phyloP scores from a whole-genome alignment of 768 basidiomycete species.

The Termitomyces heimii region DNA sequence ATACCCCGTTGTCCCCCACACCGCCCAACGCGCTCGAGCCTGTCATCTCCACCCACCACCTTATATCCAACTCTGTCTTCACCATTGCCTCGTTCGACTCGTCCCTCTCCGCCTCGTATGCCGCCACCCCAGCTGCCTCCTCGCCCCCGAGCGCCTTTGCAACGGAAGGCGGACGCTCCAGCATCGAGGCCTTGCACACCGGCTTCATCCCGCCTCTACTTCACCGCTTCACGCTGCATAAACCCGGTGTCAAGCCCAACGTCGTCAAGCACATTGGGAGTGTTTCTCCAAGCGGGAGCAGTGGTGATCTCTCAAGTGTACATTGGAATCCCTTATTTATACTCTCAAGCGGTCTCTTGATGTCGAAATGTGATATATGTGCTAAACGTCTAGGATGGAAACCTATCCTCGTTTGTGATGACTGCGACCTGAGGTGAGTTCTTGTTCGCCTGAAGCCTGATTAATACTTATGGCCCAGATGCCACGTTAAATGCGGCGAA shows the following conservation, averaged over 20 bases:
- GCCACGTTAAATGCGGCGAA: slow-evolving; percentile 88
- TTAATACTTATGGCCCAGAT: slow-evolving; percentile 32
- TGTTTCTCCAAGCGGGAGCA: slow-evolving; percentile 19
- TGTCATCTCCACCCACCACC: slow-evolving; percentile 22
- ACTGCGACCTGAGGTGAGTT: slow-evolving; percentile 70
- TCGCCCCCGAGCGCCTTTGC: slow-evolving; percentile 52
- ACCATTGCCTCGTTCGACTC: slow-evolving; percentile 57
- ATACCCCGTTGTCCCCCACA: slow-evolving; percentile 15
- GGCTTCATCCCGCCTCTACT: slow-evolving; percentile 45
- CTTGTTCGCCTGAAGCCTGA: slow-evolving; percentile 4
- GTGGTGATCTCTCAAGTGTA: slow-evolving; percentile 19
- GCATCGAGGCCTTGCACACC: slow-evolving; percentile 41
- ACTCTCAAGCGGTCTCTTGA: slow-evolving; percentile 66
- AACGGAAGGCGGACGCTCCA: slow-evolving; percentile 74
- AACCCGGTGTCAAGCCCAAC: slow-evolving; percentile 63
- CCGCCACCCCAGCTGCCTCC: slow-evolving; percentile 32
- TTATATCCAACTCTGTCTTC: slow-evolving; percentile 39
- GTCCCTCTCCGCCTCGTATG: slow-evolving; percentile 56
- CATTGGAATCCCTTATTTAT: slow-evolving; percentile 76
- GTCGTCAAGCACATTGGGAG: slow-evolving; percentile 25
- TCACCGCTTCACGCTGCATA: slow-evolving; percentile 84
- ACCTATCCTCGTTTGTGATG: slow-evolving; percentile 81
- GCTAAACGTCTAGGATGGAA: slow-evolving; percentile 82
- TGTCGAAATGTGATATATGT: slow-evolving; percentile 80
- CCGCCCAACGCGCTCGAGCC: background rate